Conservation (phyloP, 768 basidiomycete species). For the Multifurca ochricompacta region DNA sequence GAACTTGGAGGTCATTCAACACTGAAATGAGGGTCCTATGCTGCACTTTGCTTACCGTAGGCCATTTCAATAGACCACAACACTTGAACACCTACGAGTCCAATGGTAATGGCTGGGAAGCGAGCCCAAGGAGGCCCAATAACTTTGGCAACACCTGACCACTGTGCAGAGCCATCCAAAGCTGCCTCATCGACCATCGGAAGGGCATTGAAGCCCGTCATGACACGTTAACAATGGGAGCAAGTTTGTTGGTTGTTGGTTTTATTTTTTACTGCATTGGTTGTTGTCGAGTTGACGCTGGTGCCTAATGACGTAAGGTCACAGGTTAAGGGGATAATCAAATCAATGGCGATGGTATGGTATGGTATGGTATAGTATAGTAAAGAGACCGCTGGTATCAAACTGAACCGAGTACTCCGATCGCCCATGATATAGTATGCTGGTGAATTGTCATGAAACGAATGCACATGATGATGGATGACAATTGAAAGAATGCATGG, state of each 20-base stretch:
- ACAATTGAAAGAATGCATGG: not conserved
- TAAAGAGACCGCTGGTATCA: too few species aligned
- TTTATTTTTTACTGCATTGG: too few species aligned
- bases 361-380: not conserved
- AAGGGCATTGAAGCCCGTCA: constrained; percentile 47
- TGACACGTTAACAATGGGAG: too few species aligned
- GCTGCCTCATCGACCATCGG: constrained; percentile 40
- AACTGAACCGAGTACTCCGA: constrained; percentile 1
- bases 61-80: constrained; percentile 96
- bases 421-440: not conserved
- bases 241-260: too few species aligned
- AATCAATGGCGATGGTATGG: not conserved
- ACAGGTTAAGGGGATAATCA: too few species aligned
- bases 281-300: not conserved
- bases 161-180: constrained; percentile 29
- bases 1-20: not conserved
- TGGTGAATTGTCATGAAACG: not conserved
- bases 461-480: not conserved
- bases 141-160: constrained; percentile 51
- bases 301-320: constrained; percentile 3
- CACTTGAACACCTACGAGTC: constrained; percentile 77
- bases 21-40: not conserved
- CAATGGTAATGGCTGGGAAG: constrained; percentile 65
- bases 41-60: constrained; percentile 43
- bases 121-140: constrained; percentile 61